Conservation (phyloP, 2,329 filamentous ascomycete genomes). For the Exophiala phaeomuriformis region DNA sequence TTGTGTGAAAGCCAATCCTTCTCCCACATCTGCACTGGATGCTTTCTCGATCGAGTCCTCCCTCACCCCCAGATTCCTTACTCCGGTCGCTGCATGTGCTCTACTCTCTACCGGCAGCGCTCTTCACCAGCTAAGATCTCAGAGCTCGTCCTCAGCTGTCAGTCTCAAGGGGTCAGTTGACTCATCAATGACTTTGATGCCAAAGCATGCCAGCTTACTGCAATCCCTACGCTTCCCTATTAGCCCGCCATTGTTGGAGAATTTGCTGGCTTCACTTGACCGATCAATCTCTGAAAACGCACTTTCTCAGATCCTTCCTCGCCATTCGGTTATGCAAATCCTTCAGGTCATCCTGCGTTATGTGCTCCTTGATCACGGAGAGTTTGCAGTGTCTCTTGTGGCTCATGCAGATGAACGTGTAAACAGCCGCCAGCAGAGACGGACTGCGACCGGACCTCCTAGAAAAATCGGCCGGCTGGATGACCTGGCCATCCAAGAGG, state of each 20-base stretch:
- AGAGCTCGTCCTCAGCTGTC: constrained; percentile 29
- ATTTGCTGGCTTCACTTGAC: constrained; percentile 67
- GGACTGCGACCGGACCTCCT: constrained; percentile 37
- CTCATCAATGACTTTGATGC: constrained; percentile 29
- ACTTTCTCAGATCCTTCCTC: constrained; percentile 71
- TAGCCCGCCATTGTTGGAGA: constrained; percentile 61
- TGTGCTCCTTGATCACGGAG: constrained; percentile 77
- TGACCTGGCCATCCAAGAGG: constrained; percentile 70
- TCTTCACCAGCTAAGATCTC: constrained; percentile 67
- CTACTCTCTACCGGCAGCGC: constrained; percentile 89
- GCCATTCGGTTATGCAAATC: constrained; percentile 67
- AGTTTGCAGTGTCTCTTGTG: constrained; percentile 83
- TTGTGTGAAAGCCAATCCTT: constrained; percentile 56
- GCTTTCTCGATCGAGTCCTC: constrained; percentile 51
- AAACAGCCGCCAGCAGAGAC: constrained; percentile 57
- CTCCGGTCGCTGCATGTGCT: constrained; percentile 63
- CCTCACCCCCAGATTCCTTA: constrained; percentile 73
- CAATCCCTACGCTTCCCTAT: constrained; percentile 61
- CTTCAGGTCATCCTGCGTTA: constrained; percentile 75
- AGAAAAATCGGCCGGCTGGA: constrained; percentile 38
- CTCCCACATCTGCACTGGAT: constrained; percentile 32
- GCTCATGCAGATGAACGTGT: constrained; percentile 76
- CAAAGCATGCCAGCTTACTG: constrained; percentile 27
- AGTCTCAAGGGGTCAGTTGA: constrained; percentile 22
- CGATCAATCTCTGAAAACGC: constrained; percentile 76